These are phyloP conservation scores for Dactylonectria macrodidyma DNA, from an alignment of 2,329 filamentous ascomycete genomes.

Conservation along the genomic window DNA sequence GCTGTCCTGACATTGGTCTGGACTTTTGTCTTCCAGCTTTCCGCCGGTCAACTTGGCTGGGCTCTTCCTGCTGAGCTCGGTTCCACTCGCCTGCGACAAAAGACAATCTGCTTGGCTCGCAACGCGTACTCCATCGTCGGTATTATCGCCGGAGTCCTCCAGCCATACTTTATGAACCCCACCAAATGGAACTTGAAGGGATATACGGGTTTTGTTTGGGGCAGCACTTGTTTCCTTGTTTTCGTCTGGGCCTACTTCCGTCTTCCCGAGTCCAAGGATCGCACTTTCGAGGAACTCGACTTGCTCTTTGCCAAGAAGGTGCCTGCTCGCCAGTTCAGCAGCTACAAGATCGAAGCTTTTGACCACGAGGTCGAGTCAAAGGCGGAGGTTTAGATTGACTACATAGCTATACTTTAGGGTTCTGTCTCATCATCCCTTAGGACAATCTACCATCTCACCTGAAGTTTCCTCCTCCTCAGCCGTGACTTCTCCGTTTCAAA, in stretches of 20 bases:
- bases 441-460: too few species aligned
- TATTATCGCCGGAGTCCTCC: slow-evolving; percentile 46
- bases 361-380: neutral
- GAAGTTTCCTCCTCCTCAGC: too few species aligned
- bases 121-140: slow-evolving; percentile 44
- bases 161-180: slow-evolving; percentile 57
- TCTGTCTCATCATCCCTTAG: neutral
- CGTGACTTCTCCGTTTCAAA: too few species aligned
- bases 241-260: slow-evolving; percentile 60
- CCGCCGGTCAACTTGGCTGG: slow-evolving; percentile 56
- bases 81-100: slow-evolving; percentile 50
- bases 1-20: slow-evolving; percentile 54
- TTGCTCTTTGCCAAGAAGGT: slow-evolving; percentile 60
- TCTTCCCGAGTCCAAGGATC: slow-evolving; percentile 65
- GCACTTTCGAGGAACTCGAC: slow-evolving; percentile 68
- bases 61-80: slow-evolving; percentile 52
- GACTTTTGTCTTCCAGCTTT: slow-evolving; percentile 54
- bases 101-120: slow-evolving; percentile 52
- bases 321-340: slow-evolving; percentile 35
- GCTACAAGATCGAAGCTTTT: slow-evolving; percentile 30
- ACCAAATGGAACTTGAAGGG: slow-evolving; percentile 56
- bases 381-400: neutral
- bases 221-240: slow-evolving; percentile 40
- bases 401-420: neutral
- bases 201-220: slow-evolving; percentile 56